phyloP scores from a whole-genome alignment of 768 basidiomycete species.

The Pisolithus marmoratus region DNA sequence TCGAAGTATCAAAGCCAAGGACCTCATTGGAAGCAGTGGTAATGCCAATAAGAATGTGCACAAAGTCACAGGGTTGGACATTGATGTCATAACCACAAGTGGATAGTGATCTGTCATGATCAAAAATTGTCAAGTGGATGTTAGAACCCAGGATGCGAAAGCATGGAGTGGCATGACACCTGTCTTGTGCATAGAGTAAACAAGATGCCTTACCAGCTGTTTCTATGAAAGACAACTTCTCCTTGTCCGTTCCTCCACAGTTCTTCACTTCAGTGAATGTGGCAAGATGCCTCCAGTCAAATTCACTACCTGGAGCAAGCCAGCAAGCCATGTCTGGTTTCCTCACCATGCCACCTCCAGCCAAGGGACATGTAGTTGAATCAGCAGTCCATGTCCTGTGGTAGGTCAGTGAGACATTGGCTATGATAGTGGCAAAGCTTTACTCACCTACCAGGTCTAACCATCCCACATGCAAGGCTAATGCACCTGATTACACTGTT shows the following conservation, averaged over 20 bases:
- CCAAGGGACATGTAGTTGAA: background rate
- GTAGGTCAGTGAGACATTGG: background rate
- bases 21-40: too few species aligned
- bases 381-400: background rate
- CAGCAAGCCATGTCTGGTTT: constrained; percentile 2
- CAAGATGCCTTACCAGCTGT: too few species aligned
- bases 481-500: background rate
- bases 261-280: constrained; percentile 5
- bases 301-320: background rate
- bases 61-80: too few species aligned
- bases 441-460: background rate
- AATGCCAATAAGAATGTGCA: too few species aligned
- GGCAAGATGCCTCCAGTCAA: constrained; percentile 1
- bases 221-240: background rate
- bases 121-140: too few species aligned
- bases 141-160: too few species aligned
- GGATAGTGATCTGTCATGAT: too few species aligned
- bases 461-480: background rate
- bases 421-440: background rate
- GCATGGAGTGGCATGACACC: too few species aligned
- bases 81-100: too few species aligned
- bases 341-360: background rate
- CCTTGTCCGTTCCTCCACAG: background rate
- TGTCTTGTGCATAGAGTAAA: too few species aligned
- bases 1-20: too few species aligned